These are phyloP conservation scores for Malassezia brasiliensis DNA, from an alignment of 1,284 basidiomycete species.

Conservation along the genomic window DNA sequence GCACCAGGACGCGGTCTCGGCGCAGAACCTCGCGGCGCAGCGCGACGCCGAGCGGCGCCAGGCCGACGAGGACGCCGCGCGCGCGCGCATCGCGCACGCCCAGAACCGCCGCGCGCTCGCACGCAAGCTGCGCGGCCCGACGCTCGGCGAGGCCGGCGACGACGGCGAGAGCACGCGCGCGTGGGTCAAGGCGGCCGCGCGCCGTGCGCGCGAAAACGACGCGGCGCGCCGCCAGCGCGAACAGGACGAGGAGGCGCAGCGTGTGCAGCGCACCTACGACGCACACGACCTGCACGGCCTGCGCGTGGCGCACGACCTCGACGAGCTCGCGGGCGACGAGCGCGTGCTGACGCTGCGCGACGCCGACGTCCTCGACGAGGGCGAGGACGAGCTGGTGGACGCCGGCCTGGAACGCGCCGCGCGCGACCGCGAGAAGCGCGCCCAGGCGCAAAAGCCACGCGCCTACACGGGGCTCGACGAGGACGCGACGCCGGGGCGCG, in stretches of 20 bases:
- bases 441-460: slow-evolving; percentile 72
- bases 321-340: slow-evolving; percentile 62
- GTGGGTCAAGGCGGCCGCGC: slow-evolving; percentile 82
- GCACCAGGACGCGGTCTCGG: slow-evolving; percentile 49
- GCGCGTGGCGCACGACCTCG: slow-evolving; percentile 90
- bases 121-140: slow-evolving; percentile 75
- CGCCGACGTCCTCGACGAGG: slow-evolving; percentile 80
- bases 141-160: slow-evolving; percentile 63
- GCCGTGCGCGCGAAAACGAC: slow-evolving; percentile 66
- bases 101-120: slow-evolving; percentile 83
- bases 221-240: slow-evolving; percentile 65
- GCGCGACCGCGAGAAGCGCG: slow-evolving; percentile 63
- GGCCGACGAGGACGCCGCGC: slow-evolving; percentile 57
- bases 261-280: slow-evolving; percentile 54
- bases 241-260: slow-evolving; percentile 56
- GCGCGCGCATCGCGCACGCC: slow-evolving; percentile 49
- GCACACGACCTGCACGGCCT: slow-evolving; percentile 70
- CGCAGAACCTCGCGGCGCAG: slow-evolving; percentile 45
- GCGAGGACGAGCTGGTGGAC: slow-evolving; percentile 95
- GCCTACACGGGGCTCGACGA: slow-evolving; percentile 95
- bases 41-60: slow-evolving; percentile 63
- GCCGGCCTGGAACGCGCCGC: slow-evolving; percentile 81
- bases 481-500: slow-evolving; percentile 62
- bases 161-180: slow-evolving; percentile 49
- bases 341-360: slow-evolving; percentile 94